phyloP scores from a whole-genome alignment of 352 stramenopile species.

The Globisporangium rhizosaccharum region DNA sequence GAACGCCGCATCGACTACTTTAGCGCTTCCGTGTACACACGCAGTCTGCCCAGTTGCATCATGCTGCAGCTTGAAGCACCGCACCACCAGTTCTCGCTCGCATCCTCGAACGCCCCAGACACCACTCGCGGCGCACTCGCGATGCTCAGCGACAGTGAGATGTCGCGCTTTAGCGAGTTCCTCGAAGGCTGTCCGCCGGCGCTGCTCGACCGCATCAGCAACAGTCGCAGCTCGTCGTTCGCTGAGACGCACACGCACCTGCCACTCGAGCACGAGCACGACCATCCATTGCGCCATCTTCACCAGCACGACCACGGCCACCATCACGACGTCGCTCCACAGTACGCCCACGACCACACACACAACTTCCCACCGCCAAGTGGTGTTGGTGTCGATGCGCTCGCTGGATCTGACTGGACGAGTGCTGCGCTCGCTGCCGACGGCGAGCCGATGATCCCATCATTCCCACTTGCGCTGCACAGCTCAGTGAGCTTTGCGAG shows the following conservation, averaged over 20 bases:
- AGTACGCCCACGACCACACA: background rate
- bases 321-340: background rate
- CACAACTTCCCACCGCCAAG: background rate
- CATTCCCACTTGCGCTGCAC: background rate
- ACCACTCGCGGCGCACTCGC: background rate
- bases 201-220: slow-evolving; percentile 1
- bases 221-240: slow-evolving; percentile 1
- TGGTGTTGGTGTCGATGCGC: background rate
- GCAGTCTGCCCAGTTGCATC: background rate
- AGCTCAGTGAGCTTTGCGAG: background rate
- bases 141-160: slow-evolving; percentile 9
- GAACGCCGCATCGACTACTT: background rate
- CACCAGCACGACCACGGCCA: slow-evolving; percentile 1
- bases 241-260: background rate
- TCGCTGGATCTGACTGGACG: background rate
- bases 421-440: background rate
- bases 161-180: slow-evolving; percentile 8
- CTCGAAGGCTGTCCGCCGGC: slow-evolving; percentile 1
- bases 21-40: background rate
- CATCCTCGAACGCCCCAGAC: background rate
- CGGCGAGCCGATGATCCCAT: background rate
- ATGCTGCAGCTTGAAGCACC: slow-evolving; percentile 1
- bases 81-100: background rate
- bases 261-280: background rate
- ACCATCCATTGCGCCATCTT: background rate